phyloP scores from a whole-genome alignment of 305 asterid genomes.

The Rubia peregrina region DNA sequence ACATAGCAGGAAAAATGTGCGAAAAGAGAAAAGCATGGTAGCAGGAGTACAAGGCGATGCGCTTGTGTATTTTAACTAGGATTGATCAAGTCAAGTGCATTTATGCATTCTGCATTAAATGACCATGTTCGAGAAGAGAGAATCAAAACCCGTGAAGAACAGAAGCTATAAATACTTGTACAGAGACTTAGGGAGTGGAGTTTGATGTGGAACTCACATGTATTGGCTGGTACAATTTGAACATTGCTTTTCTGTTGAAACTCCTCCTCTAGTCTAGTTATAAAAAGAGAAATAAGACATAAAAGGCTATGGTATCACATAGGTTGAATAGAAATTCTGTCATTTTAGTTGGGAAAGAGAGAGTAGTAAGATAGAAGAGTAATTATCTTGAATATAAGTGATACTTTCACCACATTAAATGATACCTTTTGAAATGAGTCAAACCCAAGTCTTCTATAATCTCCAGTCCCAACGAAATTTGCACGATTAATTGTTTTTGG shows the following conservation, averaged over 20 bases:
- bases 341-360: too few species aligned
- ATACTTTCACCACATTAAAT: too few species aligned
- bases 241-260: not conserved
- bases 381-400: too few species aligned
- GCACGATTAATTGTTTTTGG: not conserved
- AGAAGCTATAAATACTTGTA: constrained; percentile 15
- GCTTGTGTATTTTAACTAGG: not conserved
- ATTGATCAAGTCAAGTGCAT: constrained; percentile 14
- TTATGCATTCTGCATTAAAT: constrained; percentile 15
- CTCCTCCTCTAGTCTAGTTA: not conserved
- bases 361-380: too few species aligned
- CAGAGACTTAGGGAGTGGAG: not conserved
- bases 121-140: constrained; percentile 33
- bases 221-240: not conserved
- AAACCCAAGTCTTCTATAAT: too few species aligned
- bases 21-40: constrained; percentile 37
- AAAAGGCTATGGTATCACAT: too few species aligned
- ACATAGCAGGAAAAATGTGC: constrained; percentile 19
- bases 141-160: constrained; percentile 59
- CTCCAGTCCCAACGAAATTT: too few species aligned
- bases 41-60: constrained; percentile 13
- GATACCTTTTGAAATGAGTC: too few species aligned
- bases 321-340: too few species aligned
- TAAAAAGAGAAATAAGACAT: not conserved
- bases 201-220: constrained; percentile 2